phyloP scores from a whole-genome alignment of 176 grass and related monocot genomes.

The Musa beccarii region DNA sequence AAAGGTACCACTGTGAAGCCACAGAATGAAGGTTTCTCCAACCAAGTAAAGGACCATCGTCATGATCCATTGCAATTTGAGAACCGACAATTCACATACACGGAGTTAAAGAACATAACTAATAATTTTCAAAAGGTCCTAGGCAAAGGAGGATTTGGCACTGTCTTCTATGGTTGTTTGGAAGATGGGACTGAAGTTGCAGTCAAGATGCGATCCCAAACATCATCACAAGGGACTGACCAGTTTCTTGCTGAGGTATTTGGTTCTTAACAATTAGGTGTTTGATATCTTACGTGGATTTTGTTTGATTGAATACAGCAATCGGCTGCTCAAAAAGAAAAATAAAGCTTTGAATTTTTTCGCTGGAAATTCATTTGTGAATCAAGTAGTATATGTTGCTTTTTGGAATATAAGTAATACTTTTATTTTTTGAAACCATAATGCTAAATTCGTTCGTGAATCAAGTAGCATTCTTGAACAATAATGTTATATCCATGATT shows the following conservation, averaged over 20 bases:
- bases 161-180: neutral
- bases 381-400: too few species aligned
- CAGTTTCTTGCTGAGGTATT: conserved; percentile 9
- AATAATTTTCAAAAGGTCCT: conserved; percentile 7
- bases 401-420: neutral
- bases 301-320: neutral
- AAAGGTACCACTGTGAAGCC: conserved; percentile 1
- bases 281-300: neutral
- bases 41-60: neutral
- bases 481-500: neutral
- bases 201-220: neutral
- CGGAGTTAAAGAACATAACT: conserved; percentile 5
- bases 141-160: conserved; percentile 12
- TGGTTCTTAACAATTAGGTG: neutral
- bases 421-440: neutral
- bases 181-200: conserved; percentile 9
- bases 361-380: neutral
- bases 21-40: conserved; percentile 4
- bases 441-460: neutral
- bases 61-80: conserved; percentile 3
- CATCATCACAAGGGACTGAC: conserved; percentile 1
- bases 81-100: conserved; percentile 2
- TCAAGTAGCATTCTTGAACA: neutral
- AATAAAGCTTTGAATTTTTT: neutral
- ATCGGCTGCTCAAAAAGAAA: neutral